A percentile compares a stretch with the other conserved stretches of the same genome.
Evolutionary conservation across 2,329 filamentous ascomycete species (phyloP).

Genomic region (Trichophyton benhamiae): DNA sequence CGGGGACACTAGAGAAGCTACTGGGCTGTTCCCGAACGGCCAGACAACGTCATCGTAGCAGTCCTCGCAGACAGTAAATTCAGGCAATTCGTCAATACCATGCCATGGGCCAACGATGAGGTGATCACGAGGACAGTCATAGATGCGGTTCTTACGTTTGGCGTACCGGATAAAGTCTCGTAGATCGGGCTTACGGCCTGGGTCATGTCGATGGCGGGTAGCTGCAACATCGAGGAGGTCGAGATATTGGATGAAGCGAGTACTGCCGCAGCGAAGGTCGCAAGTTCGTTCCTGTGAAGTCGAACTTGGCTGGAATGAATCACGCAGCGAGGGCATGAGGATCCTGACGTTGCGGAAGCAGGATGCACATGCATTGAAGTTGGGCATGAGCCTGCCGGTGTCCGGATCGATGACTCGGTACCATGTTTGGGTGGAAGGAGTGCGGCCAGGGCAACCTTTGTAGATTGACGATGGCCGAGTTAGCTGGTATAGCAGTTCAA

Average conservation of each 20-base stretch:
- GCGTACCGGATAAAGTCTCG: constrained; percentile 53
- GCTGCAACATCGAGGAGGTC: constrained; percentile 45
- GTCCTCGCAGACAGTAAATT: constrained; percentile 74
- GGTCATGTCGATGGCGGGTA: constrained; percentile 26
- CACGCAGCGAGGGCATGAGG: constrained; percentile 59
- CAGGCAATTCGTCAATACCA: constrained; percentile 59
- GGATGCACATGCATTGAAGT: constrained; percentile 63
- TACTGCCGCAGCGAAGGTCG: constrained; percentile 52
- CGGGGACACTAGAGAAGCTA: constrained; percentile 38
- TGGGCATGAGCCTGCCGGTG: constrained; percentile 49
- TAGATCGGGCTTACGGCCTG: constrained; percentile 37
- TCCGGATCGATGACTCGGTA: constrained; percentile 60
- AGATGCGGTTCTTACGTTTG: constrained; percentile 43
- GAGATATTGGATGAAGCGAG: constrained; percentile 45
- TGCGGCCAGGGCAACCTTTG: constrained; percentile 46
- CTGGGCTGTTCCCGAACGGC: constrained; percentile 46
- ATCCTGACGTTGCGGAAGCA: constrained; percentile 62
- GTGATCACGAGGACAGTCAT: constrained; percentile 56
- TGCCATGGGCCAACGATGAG: constrained; percentile 61
- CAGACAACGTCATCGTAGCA: constrained; percentile 73
- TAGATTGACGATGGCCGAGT: constrained; percentile 48
- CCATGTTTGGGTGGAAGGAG: constrained; percentile 53
- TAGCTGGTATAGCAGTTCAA: constrained; percentile 58
- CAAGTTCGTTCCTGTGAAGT: constrained; percentile 47
- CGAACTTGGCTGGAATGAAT: constrained; percentile 46